Evolutionary conservation across 108 stramenopile genomes (phyloP), one percentile per base, ranked within the genome.

Genomic region (Epithemia pelagica): DNA sequence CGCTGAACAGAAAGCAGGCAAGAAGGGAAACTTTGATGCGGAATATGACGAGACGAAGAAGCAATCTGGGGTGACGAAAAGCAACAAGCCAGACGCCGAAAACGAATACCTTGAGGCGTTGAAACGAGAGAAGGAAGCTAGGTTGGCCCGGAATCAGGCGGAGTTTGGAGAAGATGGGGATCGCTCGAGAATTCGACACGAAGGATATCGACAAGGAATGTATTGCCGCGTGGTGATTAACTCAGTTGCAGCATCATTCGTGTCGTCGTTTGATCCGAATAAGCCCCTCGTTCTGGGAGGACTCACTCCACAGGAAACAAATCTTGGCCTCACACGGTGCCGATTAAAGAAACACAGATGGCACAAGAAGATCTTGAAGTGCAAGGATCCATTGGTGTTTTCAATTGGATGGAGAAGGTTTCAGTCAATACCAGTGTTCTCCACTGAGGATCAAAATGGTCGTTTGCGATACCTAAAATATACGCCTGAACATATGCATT

Each of bases 401-500:
- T 90, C 88, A 54, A 68, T 97, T 21, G 99, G 99, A 15, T 99
- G 99, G 99, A 78, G 99, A 52, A 84, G 99, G 19, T 99, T 99
- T 69, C 98, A 99, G 69, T 87, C 83, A 61, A 86, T 95, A 56
- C 98, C 98, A 23, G 78, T 94, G 3, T 93, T 81, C 73, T 95
- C 54, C 74, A 92, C 82, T 28, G 87, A 74, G 54, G 76, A 76
- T 46, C 51, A 74, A 26, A 82, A 82, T 30, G 64, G 70, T 2
- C 70, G 73, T 2, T 72, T 58, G 46, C 80, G 94, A 26, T 96
- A 92, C 74, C 77, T 99, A 56, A 99, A 99, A 79, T 99, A 99
- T 83, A 97, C 99, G 10, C 97, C 97, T 20, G 96, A 99, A 81
- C 96, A 98, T 87, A 98, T 99, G 99, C 99, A 99, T 75, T 99